Evolutionary conservation across 2,329 filamentous ascomycete genomes (phyloP), one percentile per base, ranked within the genome.

Genomic region (Epichloe sylvatica): DNA sequence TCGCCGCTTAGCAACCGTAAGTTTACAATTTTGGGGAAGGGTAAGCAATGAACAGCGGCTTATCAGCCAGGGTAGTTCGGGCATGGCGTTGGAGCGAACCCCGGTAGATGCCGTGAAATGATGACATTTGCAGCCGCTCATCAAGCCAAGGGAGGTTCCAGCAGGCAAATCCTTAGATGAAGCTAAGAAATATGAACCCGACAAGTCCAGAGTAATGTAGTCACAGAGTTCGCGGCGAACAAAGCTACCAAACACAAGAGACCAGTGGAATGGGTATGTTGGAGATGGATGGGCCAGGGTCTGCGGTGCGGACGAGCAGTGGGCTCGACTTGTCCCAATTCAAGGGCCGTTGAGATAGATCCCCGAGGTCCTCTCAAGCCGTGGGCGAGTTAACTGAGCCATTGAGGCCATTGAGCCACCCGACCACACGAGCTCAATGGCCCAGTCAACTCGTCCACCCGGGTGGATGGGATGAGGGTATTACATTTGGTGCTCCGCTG

Each of bases 341-440:
- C 47, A 45, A 50, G 44, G 45, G 45, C 49, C 51, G 50, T 52
- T 56, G 45, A 54, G 51, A 54, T 55, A 51, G 7, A 38, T 12
- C 13, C 42, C 40, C 51, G 47, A 45, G 45, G 49, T 54, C 47
- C 51, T 30, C 25, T 8, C 25, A 23, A 5, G 25, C 25, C 2
- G 25, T 25, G 25, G 25, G 25, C 25, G 8, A 25, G 25, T 25
- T 25, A 1, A 25, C 7, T 25, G 25, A 8, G 25, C 25, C 7
- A 25, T 25, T 3, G 25, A 25, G 25, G 25, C 25, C 7, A 25
- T 25, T 25, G 25, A 25, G 25, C 23, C 23, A 25, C 23, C 23
- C 23, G 23, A 25, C 23, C 23, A 25, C 23, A 25, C 23, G 23
- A 25, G 23, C 23, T 25, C 23, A 30, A 30, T 30, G 25, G 3